phyloP scores from a whole-genome alignment of 2,329 filamentous ascomycete species.

The Fusarium chuoi region DNA sequence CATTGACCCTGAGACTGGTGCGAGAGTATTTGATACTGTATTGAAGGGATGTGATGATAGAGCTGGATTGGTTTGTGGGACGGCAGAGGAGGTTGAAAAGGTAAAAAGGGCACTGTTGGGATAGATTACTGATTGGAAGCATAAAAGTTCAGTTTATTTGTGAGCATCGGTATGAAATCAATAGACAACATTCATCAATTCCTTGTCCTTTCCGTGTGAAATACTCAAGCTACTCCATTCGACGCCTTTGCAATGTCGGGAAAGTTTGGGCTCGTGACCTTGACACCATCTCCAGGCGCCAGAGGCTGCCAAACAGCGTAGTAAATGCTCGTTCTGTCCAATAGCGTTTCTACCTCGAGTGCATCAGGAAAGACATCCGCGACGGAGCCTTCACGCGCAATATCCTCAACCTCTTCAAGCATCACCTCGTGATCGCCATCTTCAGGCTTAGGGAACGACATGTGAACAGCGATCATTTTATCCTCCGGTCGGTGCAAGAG shows the following conservation, averaged over 20 bases:
- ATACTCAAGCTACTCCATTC: neutral
- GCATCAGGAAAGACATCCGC: constrained; percentile 23
- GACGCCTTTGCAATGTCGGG: neutral
- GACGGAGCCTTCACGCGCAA: neutral
- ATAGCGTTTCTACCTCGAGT: neutral
- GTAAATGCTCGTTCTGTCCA: constrained; percentile 27
- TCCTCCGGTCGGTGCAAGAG: constrained; percentile 22
- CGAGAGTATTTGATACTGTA: constrained; percentile 52
- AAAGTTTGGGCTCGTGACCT: constrained; percentile 26
- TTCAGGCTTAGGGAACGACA: constrained; percentile 17
- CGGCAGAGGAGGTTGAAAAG: constrained; percentile 57
- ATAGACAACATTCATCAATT: neutral
- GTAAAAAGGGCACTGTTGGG: constrained; percentile 40
- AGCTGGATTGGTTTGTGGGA: constrained; percentile 63
- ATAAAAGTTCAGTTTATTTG: neutral
- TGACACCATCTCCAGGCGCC: neutral
- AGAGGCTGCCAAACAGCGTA: constrained; percentile 33
- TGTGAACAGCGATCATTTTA: constrained; percentile 28
- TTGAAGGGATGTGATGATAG: constrained; percentile 59
- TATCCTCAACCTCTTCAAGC: neutral
- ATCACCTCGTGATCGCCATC: constrained; percentile 2
- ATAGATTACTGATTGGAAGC: neutral
- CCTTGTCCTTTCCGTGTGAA: fast-evolving
- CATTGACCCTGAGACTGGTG: constrained; percentile 59
- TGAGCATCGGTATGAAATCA: neutral